Evolutionary conservation across 805 yeast genomes (phyloP).

Genomic region (Wickerhamomyces hampshirensis): DNA sequence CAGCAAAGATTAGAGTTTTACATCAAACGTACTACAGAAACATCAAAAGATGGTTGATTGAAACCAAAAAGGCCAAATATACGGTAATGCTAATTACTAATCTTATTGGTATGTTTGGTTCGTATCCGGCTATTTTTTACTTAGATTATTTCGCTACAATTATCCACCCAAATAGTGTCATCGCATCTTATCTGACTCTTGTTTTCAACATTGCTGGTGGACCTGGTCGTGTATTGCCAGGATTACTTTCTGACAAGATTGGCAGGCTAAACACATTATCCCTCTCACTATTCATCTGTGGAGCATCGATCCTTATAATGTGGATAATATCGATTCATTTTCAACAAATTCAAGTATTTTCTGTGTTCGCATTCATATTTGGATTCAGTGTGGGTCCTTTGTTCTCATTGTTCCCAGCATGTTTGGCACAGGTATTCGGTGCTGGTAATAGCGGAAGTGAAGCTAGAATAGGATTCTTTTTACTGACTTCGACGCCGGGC

Average conservation of each 20-base stretch:
- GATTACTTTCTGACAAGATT: slow-evolving; percentile 16
- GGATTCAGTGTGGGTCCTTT: slow-evolving; percentile 20
- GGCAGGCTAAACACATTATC: slow-evolving; percentile 19
- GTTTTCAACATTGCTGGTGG: slow-evolving; percentile 20
- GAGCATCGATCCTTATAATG: slow-evolving; percentile 10
- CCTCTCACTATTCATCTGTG: slow-evolving; percentile 7
- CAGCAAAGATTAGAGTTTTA: slow-evolving; percentile 8
- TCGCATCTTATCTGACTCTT: slow-evolving; percentile 16
- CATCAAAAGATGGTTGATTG: slow-evolving; percentile 12
- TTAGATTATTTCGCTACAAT: slow-evolving; percentile 20
- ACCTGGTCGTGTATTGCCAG: slow-evolving; percentile 23
- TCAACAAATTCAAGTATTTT: slow-evolving; percentile 8
- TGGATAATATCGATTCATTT: slow-evolving; percentile 18
- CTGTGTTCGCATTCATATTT: slow-evolving; percentile 16
- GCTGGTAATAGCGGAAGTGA: slow-evolving; percentile 18
- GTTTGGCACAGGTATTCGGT: slow-evolving; percentile 21
- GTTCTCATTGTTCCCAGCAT: slow-evolving; percentile 21
- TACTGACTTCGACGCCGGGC: slow-evolving; percentile 18
- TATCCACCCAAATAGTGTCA: slow-evolving; percentile 9
- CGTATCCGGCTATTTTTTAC: slow-evolving; percentile 23
- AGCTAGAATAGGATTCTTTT: slow-evolving; percentile 15
- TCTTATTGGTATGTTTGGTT: slow-evolving; percentile 19
- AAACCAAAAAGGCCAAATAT: slow-evolving; percentile 8
- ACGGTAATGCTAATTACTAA: slow-evolving; percentile 11
- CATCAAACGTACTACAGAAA: slow-evolving; percentile 9